Conservation (phyloP, 352 stramenopile species). For the Pythium scleroteichum region DNA sequence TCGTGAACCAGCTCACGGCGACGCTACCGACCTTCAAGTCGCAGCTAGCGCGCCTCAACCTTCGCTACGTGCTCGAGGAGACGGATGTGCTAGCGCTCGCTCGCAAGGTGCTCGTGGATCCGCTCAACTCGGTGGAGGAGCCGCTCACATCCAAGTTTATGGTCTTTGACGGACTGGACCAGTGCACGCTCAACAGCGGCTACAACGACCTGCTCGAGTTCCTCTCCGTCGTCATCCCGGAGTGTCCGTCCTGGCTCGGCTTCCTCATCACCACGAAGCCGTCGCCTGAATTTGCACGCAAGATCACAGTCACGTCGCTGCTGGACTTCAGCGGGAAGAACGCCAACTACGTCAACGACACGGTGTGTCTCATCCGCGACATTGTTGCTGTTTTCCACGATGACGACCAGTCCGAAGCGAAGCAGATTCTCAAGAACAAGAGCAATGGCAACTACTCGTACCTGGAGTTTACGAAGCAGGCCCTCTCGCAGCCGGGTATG, state of each 20-base stretch:
- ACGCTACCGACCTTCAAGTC: conserved; percentile 76
- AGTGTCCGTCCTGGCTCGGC: conserved; percentile 71
- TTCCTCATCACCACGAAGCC: conserved; percentile 75
- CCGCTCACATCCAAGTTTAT: conserved; percentile 63
- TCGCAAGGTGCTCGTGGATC: conserved; percentile 75
- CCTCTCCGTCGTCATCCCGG: conserved; percentile 52
- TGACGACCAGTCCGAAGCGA: conserved; percentile 43
- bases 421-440: conserved; percentile 61
- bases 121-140: conserved; percentile 65
- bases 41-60: conserved; percentile 78
- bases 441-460: conserved; percentile 79
- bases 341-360: conserved; percentile 55
- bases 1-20: conserved; percentile 79
- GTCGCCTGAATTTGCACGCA: conserved; percentile 52
- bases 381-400: conserved; percentile 53
- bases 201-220: conserved; percentile 77
- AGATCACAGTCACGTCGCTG: conserved; percentile 65
- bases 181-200: conserved; percentile 41
- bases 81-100: conserved; percentile 65
- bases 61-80: conserved; percentile 82
- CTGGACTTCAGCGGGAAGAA: conserved; percentile 78
- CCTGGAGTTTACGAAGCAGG: conserved; percentile 78
- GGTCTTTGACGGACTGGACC: conserved; percentile 74
- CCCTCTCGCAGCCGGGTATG: conserved; percentile 69
- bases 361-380: conserved; percentile 53